Conservation (phyloP, 306 rosid species). For the Purshia tridentata region DNA sequence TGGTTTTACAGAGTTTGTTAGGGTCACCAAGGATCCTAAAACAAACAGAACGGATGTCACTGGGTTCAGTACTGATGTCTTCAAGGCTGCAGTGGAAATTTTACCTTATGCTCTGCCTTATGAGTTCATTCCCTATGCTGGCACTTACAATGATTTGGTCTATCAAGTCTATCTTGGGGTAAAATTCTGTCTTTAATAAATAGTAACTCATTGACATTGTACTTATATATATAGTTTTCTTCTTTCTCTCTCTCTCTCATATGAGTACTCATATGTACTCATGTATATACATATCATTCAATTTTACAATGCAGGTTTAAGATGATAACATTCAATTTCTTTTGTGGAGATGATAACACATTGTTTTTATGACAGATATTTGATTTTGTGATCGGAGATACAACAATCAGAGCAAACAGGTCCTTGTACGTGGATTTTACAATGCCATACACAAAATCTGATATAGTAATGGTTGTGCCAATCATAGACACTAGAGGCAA, state of each 20-base stretch:
- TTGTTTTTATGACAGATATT: too few species aligned
- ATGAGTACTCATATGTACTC: too few species aligned
- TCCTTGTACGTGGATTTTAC: conserved; percentile 37
- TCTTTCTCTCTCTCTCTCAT: too few species aligned
- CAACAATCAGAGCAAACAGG: conserved; percentile 30
- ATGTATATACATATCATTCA: too few species aligned
- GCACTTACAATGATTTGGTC: conserved; percentile 31
- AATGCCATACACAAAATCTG: conserved; percentile 34
- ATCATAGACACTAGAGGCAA: not conserved
- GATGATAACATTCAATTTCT: too few species aligned
- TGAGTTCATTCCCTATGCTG: conserved; percentile 37
- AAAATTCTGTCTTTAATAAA: conserved; percentile 27
- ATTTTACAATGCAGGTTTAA: too few species aligned
- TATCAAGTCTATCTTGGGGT: conserved; percentile 34
- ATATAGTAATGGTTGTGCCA: conserved; percentile 35
- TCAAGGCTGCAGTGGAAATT: conserved; percentile 20
- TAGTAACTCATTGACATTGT: too few species aligned
- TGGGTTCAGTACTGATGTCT: conserved; percentile 42
- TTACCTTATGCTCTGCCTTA: conserved; percentile 34
- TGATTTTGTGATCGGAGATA: conserved; percentile 40
- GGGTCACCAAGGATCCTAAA: not conserved
- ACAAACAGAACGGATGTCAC: not conserved
- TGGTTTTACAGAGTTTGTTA: conserved; percentile 26
- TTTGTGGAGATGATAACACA: too few species aligned
- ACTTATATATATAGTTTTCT: too few species aligned